A percentile compares a stretch with the other conserved stretches of the same genome.
phyloP scores from a whole-genome alignment of 257 asterid species.

The Salvia rosmarinus region DNA sequence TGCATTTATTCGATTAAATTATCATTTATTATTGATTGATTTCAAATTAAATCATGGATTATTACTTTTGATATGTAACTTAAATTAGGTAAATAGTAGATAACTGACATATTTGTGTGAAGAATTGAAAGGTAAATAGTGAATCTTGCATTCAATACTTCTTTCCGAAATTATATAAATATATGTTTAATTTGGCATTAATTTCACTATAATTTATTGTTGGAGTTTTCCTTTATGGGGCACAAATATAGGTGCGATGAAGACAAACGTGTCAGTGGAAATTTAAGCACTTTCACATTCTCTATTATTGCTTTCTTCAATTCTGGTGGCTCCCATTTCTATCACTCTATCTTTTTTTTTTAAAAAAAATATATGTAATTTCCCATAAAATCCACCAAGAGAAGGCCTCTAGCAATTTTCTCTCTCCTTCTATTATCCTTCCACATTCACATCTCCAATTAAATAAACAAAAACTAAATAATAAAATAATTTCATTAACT shows the following conservation, averaged over 20 bases:
- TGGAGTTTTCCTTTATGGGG: conserved; percentile 40
- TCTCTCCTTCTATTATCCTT: conserved; percentile 32
- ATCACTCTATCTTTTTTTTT: neutral
- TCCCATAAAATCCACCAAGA: conserved; percentile 19
- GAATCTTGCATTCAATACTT: neutral
- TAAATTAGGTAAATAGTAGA: neutral
- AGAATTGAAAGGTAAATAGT: neutral
- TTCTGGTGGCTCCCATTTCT: conserved; percentile 37
- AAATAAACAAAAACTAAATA: neutral
- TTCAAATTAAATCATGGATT: neutral
- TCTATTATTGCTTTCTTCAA: conserved; percentile 35
- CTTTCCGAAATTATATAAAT: neutral
- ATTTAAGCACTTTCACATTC: conserved; percentile 45
- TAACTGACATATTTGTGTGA: neutral
- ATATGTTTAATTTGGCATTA: conserved; percentile 8
- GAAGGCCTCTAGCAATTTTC: conserved; percentile 32
- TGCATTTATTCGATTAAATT: no score
- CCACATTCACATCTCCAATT: conserved; percentile 13
- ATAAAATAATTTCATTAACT: neutral
- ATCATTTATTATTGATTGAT: neutral
- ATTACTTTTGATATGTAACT: neutral
- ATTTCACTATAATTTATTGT: conserved; percentile 28
- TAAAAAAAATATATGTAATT: neutral
- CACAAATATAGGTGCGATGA: conserved; percentile 39
- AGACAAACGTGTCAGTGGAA: conserved; percentile 50